These are phyloP conservation scores for Cryptomeria japonica DNA, from an alignment of 75 land plant species.

Conservation along the genomic window DNA sequence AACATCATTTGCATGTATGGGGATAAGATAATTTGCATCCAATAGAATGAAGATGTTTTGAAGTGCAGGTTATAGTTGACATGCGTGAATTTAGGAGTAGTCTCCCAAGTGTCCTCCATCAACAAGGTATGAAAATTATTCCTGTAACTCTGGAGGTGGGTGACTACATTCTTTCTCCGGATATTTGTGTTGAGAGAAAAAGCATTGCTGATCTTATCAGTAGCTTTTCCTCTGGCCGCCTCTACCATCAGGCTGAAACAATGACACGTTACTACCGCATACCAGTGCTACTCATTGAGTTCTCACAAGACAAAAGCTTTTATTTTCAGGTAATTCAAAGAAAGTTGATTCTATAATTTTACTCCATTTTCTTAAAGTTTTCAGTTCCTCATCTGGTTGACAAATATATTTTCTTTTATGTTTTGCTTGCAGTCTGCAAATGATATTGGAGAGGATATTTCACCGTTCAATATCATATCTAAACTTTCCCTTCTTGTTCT, in stretches of 20 bases:
- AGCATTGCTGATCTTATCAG: constrained; percentile 85
- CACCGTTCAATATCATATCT: constrained; percentile 78
- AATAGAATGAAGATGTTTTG: neutral
- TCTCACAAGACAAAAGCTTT: constrained; percentile 97
- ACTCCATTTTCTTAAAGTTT: neutral
- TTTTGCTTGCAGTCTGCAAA: constrained; percentile 78
- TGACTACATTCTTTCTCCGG: constrained; percentile 96
- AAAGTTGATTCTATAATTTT: neutral
- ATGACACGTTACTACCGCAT: constrained; percentile 91
- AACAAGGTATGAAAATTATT: constrained; percentile 90
- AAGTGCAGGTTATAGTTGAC: constrained; percentile 88
- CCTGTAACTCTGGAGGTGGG: constrained; percentile 98
- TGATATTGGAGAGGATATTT: constrained; percentile 96
- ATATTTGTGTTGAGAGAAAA: constrained; percentile 96
- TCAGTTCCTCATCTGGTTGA: neutral
- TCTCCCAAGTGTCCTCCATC: constrained; percentile 98
- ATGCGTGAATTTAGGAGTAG: constrained; percentile 98
- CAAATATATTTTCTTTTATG: neutral
- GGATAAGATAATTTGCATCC: neutral
- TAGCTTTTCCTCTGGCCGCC: constrained; percentile 94
- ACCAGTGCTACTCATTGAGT: constrained; percentile 98
- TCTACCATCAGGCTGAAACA: constrained; percentile 95
- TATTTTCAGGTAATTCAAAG: constrained; percentile 83
- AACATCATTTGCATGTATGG: neutral
- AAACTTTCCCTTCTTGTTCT: constrained; percentile 88